Evolutionary conservation across 441 rosid genomes (phyloP).

Genomic region (Corymbia calophylla): DNA sequence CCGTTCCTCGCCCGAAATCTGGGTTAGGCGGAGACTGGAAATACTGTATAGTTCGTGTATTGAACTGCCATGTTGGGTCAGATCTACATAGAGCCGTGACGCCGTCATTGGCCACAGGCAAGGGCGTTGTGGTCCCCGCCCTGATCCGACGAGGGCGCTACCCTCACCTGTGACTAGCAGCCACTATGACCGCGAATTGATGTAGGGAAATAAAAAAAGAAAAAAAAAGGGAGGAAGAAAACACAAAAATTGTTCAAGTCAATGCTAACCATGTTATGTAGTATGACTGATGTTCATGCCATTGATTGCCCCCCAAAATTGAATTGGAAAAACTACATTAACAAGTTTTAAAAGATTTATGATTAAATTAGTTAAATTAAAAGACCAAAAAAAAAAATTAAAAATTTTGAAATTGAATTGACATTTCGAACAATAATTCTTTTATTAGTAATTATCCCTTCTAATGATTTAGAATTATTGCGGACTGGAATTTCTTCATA

Average conservation of each 20-base stretch:
- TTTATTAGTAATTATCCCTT: neutral
- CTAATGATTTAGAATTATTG: neutral
- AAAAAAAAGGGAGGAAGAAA: neutral
- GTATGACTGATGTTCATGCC: fast-evolving
- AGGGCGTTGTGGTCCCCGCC: neutral
- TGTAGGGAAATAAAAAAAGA: fast-evolving
- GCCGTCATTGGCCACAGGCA: neutral
- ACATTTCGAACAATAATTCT: too few relatives aligned
- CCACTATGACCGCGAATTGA: too few relatives aligned
- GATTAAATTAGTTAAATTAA: fast-evolving
- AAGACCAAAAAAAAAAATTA: too few relatives aligned
- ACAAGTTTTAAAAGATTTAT: fast-evolving
- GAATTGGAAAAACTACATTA: fast-evolving
- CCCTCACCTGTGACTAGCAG: too few relatives aligned
- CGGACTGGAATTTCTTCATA: neutral
- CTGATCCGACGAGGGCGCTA: fast-evolving
- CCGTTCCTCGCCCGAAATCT: neutral
- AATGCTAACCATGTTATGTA: fast-evolving
- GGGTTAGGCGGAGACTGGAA: neutral
- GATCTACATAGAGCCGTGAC: neutral
- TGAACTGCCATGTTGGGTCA: neutral
- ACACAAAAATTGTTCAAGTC: neutral
- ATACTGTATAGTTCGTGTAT: neutral
- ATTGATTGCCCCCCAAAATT: neutral
- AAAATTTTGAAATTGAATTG: neutral